These are phyloP conservation scores for Allium cepa DNA, from an alignment of 106 monocot species.

Conservation along the genomic window DNA sequence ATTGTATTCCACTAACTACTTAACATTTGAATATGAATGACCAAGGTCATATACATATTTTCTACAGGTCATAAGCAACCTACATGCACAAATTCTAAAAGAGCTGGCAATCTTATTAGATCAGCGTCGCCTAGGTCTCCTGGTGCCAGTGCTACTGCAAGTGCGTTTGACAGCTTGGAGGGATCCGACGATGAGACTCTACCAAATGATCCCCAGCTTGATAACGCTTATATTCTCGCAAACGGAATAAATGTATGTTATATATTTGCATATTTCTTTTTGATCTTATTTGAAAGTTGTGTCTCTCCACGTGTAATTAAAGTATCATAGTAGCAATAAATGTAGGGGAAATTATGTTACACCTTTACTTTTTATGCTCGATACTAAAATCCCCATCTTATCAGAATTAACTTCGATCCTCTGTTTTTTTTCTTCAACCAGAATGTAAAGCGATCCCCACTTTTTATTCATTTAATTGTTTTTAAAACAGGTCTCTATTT, in stretches of 20 bases:
- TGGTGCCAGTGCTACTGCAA: conserved; percentile 33
- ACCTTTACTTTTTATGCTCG: no score
- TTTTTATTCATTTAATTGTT: no score
- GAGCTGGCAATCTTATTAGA: conserved; percentile 33
- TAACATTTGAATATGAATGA: not conserved
- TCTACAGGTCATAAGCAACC: conserved; percentile 51
- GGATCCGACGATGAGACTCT: conserved; percentile 68
- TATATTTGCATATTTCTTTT: not conserved
- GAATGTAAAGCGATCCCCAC: no score
- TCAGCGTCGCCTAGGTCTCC: conserved; percentile 85
- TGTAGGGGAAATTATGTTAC: no score
- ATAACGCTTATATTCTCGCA: conserved; percentile 39
- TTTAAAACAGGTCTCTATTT: no score
- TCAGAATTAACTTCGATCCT: no score
- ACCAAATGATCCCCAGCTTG: conserved; percentile 35
- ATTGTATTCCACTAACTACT: no score
- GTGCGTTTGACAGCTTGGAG: conserved; percentile 74
- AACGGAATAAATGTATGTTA: conserved; percentile 68
- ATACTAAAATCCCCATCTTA: no score
- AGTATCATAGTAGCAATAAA: no score
- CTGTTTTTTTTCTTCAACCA: no score
- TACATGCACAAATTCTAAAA: conserved; percentile 38
- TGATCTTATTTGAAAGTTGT: not conserved
- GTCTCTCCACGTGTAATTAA: no score
- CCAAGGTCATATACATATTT: not conserved